phyloP scores from a whole-genome alignment of 495 filamentous ascomycete genomes.

The Talaromyces borbonicus region DNA sequence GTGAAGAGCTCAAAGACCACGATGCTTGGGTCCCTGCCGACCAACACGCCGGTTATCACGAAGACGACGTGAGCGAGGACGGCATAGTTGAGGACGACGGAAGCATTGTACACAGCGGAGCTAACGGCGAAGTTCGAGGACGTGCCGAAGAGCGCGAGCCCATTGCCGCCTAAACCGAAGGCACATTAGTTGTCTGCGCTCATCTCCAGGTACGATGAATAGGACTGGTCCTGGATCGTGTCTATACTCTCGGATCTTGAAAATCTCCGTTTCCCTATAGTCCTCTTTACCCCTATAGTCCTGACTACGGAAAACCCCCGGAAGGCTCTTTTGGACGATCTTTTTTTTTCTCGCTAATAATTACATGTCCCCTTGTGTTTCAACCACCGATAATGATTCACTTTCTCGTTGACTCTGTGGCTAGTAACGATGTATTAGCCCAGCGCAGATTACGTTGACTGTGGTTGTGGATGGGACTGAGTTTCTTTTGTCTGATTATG shows the following conservation, averaged over 20 bases:
- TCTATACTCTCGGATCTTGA: conserved; percentile 1
- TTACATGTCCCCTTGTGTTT: too few species aligned
- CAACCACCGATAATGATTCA: too few species aligned
- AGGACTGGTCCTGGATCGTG: neutral
- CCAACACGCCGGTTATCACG: conserved; percentile 56
- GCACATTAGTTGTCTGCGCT: neutral
- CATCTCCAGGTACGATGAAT: neutral
- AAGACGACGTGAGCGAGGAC: conserved; percentile 55
- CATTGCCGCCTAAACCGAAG: conserved; percentile 2
- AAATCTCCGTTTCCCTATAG: neutral
- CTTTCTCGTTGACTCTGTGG: too few species aligned
- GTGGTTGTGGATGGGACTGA: too few species aligned
- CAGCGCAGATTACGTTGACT: too few species aligned
- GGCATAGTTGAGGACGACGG: conserved; percentile 43
- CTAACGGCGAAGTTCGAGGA: conserved; percentile 46
- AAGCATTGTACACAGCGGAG: conserved; percentile 43
- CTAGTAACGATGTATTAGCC: too few species aligned
- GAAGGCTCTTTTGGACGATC: neutral
- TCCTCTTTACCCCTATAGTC: too few species aligned
- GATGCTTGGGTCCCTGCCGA: conserved; percentile 84
- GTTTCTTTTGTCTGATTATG: too few species aligned
- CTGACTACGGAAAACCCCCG: too few species aligned
- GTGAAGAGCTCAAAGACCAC: conserved; percentile 78
- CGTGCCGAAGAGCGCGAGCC: conserved; percentile 47
- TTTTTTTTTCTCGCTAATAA: too few species aligned